Evolutionary conservation across 768 basidiomycete species (phyloP).

Genomic region (Xerocomellus intermedius): DNA sequence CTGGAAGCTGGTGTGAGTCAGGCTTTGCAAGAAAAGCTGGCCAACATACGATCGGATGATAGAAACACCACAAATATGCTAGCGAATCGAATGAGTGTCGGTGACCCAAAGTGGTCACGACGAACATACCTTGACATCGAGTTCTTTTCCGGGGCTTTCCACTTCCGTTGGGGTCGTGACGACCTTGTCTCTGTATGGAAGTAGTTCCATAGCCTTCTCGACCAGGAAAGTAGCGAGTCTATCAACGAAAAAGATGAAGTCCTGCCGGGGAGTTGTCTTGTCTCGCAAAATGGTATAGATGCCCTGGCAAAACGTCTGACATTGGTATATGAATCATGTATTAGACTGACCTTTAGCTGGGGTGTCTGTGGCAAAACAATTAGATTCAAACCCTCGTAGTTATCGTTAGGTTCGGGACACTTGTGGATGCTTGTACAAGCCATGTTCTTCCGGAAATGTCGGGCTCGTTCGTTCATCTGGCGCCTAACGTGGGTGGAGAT

Average conservation of each 20-base stretch:
- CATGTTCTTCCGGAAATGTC: constrained; percentile 71
- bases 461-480: constrained; percentile 77
- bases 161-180: constrained; percentile 68
- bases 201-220: constrained; percentile 77
- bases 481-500: constrained; percentile 88
- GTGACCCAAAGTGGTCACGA: neutral
- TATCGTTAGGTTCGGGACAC: constrained; percentile 36
- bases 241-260: constrained; percentile 93
- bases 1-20: constrained; percentile 36
- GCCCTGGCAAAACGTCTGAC: constrained; percentile 49
- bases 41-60: constrained; percentile 79
- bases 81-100: neutral
- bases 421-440: constrained; percentile 47
- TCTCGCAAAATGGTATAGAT: constrained; percentile 88
- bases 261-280: constrained; percentile 64
- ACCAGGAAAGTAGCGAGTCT: constrained; percentile 80
- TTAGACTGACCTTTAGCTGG: constrained; percentile 65
- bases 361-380: constrained; percentile 73
- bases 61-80: constrained; percentile 85
- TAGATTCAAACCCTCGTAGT: constrained; percentile 50
- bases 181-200: constrained; percentile 65
- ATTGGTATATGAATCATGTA: neutral
- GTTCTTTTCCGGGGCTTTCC: constrained; percentile 56
- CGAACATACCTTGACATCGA: constrained; percentile 54
- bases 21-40: neutral